Evolutionary conservation across 257 asterid genomes (phyloP).

Genomic region (Verbascum thapsus): DNA sequence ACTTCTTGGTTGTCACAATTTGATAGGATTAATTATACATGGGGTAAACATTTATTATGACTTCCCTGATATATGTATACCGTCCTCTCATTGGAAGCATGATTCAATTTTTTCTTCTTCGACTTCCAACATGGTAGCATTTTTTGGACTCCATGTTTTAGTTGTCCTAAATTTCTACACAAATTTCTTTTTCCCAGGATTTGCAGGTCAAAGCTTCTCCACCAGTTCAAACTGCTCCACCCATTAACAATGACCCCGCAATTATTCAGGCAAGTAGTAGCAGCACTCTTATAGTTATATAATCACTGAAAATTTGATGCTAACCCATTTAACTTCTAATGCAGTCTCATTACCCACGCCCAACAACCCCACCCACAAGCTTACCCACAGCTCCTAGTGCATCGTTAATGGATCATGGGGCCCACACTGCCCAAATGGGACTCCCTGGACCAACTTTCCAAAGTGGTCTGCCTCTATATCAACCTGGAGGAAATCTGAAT

Average conservation of each 20-base stretch:
- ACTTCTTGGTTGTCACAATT: not conserved
- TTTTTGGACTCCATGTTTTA: not conserved
- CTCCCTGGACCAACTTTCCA: conserved; percentile 64
- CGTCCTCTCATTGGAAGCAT: conserved; percentile 3
- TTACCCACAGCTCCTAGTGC: conserved; percentile 67
- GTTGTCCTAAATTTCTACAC: conserved; percentile 16
- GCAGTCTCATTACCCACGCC: conserved; percentile 91
- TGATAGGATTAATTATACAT: not conserved
- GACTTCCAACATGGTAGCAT: not conserved
- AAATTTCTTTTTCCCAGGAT: conserved; percentile 55
- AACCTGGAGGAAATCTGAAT: conserved; percentile 82
- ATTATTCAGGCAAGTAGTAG: conserved; percentile 71
- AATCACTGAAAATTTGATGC: conserved; percentile 18
- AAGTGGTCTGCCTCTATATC: conserved; percentile 72
- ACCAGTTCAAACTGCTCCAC: conserved; percentile 57
- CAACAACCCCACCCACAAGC: conserved; percentile 59
- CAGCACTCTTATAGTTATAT: conserved; percentile 2
- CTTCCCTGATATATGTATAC: not conserved
- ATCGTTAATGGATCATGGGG: conserved; percentile 50
- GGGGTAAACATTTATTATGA: no score
- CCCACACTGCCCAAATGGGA: conserved; percentile 68
- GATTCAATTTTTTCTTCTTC: not conserved
- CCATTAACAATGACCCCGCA: conserved; percentile 88
- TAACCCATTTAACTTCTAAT: conserved; percentile 26
- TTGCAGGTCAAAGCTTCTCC: conserved; percentile 93